Evolutionary conservation across 2,329 filamentous ascomycete species (phyloP).

Genomic region (Clathrospora elynae): DNA sequence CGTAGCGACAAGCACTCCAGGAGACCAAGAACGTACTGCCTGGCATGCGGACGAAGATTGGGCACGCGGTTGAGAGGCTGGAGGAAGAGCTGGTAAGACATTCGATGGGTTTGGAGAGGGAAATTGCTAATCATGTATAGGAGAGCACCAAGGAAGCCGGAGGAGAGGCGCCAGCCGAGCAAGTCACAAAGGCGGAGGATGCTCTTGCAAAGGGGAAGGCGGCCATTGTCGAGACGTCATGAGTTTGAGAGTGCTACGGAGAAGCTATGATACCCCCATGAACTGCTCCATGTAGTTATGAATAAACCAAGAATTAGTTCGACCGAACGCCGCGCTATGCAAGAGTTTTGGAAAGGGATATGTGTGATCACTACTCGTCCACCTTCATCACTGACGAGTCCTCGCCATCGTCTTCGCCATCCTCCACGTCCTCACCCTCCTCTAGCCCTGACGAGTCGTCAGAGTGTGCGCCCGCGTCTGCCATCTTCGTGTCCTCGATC

Average conservation of each 20-base stretch:
- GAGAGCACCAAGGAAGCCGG: slow-evolving; percentile 50
- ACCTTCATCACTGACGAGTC: slow-evolving; percentile 29
- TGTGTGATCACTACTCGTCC: slow-evolving; percentile 36
- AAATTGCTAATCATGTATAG: slow-evolving; percentile 32
- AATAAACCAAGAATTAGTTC: slow-evolving; percentile 13
- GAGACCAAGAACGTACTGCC: slow-evolving; percentile 86
- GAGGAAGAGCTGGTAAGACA: slow-evolving; percentile 74
- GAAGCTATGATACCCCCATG: slow-evolving; percentile 1
- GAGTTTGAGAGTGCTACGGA: slow-evolving; percentile 1
- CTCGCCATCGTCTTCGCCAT: slow-evolving; percentile 38
- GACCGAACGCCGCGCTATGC: slow-evolving; percentile 45
- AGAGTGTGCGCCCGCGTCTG: slow-evolving; percentile 29
- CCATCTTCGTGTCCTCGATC: slow-evolving; percentile 41
- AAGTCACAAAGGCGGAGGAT: slow-evolving; percentile 54
- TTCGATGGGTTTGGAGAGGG: slow-evolving; percentile 16
- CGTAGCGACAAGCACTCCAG: slow-evolving; percentile 75
- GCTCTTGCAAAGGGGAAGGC: slow-evolving; percentile 50
- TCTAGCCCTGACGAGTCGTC: slow-evolving; percentile 44
- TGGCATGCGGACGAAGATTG: slow-evolving; percentile 72
- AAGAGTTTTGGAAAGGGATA: slow-evolving; percentile 12
- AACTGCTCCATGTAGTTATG: neutral
- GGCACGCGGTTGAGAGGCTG: slow-evolving; percentile 71
- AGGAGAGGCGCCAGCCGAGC: slow-evolving; percentile 47
- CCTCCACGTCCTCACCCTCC: slow-evolving; percentile 41
- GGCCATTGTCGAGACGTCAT: slow-evolving; percentile 43